Evolutionary conservation across 371 early-diverging fungal genomes (phyloP), one percentile per base, ranked within the genome.

Genomic region (Capniomyces stellatus): DNA sequence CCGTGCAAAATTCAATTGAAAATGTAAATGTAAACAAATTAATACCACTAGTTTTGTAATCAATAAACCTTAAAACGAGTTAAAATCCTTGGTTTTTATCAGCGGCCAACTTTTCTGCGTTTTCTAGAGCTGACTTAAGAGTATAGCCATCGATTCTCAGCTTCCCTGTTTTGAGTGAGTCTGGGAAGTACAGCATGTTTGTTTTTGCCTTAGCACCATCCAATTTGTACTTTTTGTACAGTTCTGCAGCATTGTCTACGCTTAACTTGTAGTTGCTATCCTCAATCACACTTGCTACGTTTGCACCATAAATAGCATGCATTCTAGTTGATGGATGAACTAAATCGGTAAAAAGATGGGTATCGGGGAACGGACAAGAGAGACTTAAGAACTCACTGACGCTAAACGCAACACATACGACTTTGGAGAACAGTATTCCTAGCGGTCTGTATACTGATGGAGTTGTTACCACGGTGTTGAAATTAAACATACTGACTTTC

Each of bases 301-400:
- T 24, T 13, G 46, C 40, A n/a, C 59, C 59, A 27, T 43, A 10
- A 1, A 59, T 44, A 13, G 46, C 46, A 29, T 59, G 59, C 22
- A 52, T 22, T 22, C 40, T 18, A 29, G 51, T 51, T 10, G 46
- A 54, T 10, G 54, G 48, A 23, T 48, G 48, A 19, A 50, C 22
- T 10, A 24, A 29, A 24, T 59, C 59, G 31, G 41, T 39, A 28
- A 55, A 59, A 50, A 55, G 51, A 44, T 46, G 52, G 42, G 52
- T 29, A 28, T 59, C 51, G 1, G 59, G 54, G 35, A 54, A 43
- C 3, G 54, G 42, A 41, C 59, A n/a, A n/a, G n/a, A 59, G 23
- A 39, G 29, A 4, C 10, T 46, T 6, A 6, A 4, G 6, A 29
- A 19, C 3, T n/a, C 43, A 4, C 40, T 46, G 4, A 3, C 19